Base-by-base conservation (phyloP, 1,284 basidiomycete species). In the Sanghuangporus baumii region DNA sequence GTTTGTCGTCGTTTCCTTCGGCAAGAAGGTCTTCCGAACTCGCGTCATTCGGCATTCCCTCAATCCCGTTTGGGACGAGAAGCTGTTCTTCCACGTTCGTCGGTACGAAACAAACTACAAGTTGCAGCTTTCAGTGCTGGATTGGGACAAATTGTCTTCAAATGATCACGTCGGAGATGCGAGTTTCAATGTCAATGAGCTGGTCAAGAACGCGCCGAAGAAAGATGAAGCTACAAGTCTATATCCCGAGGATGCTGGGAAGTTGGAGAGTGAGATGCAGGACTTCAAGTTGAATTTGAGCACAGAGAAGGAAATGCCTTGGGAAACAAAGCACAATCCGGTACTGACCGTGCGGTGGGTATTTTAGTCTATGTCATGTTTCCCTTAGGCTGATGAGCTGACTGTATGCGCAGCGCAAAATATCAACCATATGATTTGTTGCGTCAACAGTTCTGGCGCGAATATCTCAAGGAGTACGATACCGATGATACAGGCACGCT, bases 1-100 rank as follows among this genome's bases (percentile, higher is more conserved):
- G 0, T 98, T 98, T 70, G 91, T 94, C 14, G 94, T 99, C 67
- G 85, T 96, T 67, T 95, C 93, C 2, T 98, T 99, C 68, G 93
- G 95, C 41, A 96, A 96, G 76, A 98, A 98, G 74, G 93, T 98
- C 9, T 98, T 98, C 77, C 84, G 96, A 3, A 98, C 95, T 0
- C 88, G 94, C 52, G 88, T 95, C 34, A 89, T 95, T 65, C 85
- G 93, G 9, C 93, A 96, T 73, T 90, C 87, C 12, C 84, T 94
- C 65, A 94, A 93, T 72, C 96, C 96, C 0, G 81, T 83, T 0
- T 99, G 96, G 94, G 91, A 98, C 68, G 95, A 98, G 76, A 96
- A 96, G 74, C 80, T 99, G 1, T 81, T 98, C 20, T 98, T 98
- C 80, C 96, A 98, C 73, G 96, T 98, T 3, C 85, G 93, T 26